These are phyloP conservation scores for Trichoderma erinaceum DNA, from an alignment of 495 filamentous ascomycete species.

Conservation along the genomic window DNA sequence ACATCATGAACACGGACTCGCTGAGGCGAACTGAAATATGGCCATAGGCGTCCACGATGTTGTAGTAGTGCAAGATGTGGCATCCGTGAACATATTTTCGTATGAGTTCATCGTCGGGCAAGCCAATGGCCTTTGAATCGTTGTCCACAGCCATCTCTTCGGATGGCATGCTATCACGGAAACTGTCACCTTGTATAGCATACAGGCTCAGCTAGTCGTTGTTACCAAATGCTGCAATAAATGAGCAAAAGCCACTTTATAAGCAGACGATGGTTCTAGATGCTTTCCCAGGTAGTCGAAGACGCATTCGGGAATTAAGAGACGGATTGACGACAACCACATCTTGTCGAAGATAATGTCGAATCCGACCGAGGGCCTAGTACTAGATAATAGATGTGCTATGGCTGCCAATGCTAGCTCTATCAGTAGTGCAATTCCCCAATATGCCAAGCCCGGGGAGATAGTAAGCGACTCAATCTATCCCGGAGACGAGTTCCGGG, in stretches of 20 bases:
- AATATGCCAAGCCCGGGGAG: not conserved
- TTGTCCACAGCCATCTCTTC: not conserved
- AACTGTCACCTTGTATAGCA: not conserved
- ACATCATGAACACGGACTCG: slow-evolving; percentile 34
- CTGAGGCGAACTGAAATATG: slow-evolving; percentile 43
- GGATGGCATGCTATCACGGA: not conserved
- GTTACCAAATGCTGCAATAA: not conserved
- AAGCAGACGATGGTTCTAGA: not conserved
- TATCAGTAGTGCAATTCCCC: not conserved
- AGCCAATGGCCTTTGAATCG: not conserved
- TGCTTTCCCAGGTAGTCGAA: not conserved
- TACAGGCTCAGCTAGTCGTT: not conserved
- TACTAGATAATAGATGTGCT: not conserved
- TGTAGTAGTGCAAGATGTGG: slow-evolving; percentile 24
- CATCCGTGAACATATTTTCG: slow-evolving; percentile 18
- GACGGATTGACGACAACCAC: not conserved
- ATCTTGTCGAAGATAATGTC: not conserved
- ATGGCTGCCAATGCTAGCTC: not conserved
- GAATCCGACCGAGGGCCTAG: not conserved
- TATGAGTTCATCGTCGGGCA: slow-evolving; percentile 27
- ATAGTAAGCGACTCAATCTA: not conserved
- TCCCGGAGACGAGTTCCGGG: not conserved
- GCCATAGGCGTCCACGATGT: slow-evolving; percentile 44
- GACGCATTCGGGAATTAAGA: not conserved
- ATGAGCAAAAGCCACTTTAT: not conserved